Percentiles rank a stretch among this genome's conserved stretches.
Evolutionary conservation across 345 rosid species (phyloP).

Genomic region (Moricandia moricandioides): DNA sequence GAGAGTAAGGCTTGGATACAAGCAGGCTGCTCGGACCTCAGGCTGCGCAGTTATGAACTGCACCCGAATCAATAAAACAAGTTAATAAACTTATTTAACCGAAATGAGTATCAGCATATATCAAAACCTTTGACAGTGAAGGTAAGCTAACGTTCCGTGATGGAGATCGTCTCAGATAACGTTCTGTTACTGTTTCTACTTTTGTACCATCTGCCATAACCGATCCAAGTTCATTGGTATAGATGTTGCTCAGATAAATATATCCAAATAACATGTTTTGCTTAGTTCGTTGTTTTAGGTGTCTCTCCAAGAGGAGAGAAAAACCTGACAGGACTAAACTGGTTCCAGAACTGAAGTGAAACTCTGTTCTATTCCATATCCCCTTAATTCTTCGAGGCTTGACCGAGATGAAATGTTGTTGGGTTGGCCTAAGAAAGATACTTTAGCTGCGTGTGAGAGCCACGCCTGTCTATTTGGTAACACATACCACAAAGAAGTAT

Average conservation of each 20-base stretch:
- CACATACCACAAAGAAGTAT: neutral
- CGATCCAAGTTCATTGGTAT: neutral
- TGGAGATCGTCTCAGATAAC: too few species aligned
- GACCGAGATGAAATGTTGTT: neutral
- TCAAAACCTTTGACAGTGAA: too few species aligned
- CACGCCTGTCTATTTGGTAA: neutral
- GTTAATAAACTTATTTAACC: too few species aligned
- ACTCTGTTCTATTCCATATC: too few species aligned
- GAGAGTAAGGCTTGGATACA: too few species aligned
- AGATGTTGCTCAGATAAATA: neutral
- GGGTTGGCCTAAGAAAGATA: constrained; percentile 1
- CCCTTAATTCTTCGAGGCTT: neutral
- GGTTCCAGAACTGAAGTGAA: neutral
- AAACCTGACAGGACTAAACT: neutral
- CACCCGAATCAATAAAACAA: too few species aligned
- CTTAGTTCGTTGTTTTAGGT: neutral
- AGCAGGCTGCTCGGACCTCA: too few species aligned
- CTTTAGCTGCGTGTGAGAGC: constrained; percentile 3
- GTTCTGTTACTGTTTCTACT: neutral
- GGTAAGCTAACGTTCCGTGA: too few species aligned
- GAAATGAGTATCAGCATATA: too few species aligned
- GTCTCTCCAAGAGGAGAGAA: neutral
- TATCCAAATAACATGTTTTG: neutral
- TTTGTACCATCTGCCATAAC: neutral
- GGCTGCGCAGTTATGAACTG: too few species aligned